phyloP scores from a whole-genome alignment of 257 asterid genomes.

The Penstemon davidsonii region DNA sequence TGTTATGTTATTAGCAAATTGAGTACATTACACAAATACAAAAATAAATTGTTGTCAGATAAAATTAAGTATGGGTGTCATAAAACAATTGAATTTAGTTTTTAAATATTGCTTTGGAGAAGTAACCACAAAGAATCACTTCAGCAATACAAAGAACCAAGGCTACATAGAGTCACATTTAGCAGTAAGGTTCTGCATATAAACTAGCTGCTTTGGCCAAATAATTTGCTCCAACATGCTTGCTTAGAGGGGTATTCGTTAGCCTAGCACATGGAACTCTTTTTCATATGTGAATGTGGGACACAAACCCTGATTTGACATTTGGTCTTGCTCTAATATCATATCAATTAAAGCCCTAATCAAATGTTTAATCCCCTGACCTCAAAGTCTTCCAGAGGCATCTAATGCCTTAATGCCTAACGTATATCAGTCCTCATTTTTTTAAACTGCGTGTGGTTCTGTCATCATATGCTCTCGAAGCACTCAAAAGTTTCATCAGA shows the following conservation, averaged over 20 bases:
- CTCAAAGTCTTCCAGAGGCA: no score
- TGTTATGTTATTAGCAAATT: constrained; percentile 34
- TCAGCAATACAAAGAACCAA: constrained; percentile 3
- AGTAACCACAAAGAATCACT: not conserved
- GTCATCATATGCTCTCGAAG: constrained; percentile 10
- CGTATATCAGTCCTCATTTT: no score
- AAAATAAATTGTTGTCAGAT: not conserved
- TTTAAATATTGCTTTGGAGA: constrained; percentile 5
- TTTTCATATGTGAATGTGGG: not conserved
- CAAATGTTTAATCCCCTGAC: no score
- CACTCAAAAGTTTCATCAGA: constrained; percentile 10
- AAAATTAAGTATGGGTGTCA: constrained; percentile 1
- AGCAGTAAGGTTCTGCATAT: constrained; percentile 4
- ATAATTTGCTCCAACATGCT: not conserved
- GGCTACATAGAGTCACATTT: not conserved
- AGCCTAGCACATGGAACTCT: not conserved
- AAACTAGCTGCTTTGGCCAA: constrained; percentile 15
- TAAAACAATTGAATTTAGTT: not conserved
- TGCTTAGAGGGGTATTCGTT: not conserved
- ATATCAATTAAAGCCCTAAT: not conserved
- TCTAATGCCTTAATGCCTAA: no score
- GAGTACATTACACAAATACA: not conserved
- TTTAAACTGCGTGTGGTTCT: no score
- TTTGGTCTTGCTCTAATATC: not conserved
- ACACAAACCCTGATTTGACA: not conserved